Percentiles rank a stretch among this genome's conserved stretches.
Evolutionary conservation across 2,329 filamentous ascomycete genomes (phyloP).

Genomic region (Leptodontidium sp.): DNA sequence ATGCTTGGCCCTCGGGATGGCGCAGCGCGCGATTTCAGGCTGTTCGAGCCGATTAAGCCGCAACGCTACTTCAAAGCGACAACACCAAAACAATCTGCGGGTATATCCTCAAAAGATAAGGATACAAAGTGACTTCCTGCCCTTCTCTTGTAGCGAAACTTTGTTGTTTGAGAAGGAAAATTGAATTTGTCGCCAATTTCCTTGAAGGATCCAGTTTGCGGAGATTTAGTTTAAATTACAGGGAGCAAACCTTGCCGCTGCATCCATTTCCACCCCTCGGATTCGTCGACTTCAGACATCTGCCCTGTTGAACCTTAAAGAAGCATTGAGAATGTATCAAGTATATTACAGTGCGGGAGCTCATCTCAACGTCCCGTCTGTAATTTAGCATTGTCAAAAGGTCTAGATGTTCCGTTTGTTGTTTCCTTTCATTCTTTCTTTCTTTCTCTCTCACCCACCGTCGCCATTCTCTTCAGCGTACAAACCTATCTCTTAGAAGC

Average conservation of each 20-base stretch:
- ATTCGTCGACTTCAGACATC: neutral
- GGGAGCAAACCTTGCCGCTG: neutral
- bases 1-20: conserved; percentile 5
- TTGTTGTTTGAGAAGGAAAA: neutral
- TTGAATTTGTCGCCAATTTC: neutral
- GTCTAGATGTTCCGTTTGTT: conserved; percentile 19
- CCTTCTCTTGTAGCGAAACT: neutral
- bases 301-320: neutral
- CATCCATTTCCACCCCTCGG: conserved; percentile 23
- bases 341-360: conserved; percentile 23
- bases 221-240: conserved; percentile 22
- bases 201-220: conserved; percentile 1
- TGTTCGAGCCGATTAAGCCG: conserved; percentile 19
- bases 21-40: conserved; percentile 10
- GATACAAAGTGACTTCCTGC: neutral
- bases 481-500: conserved; percentile 30
- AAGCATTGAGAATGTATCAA: conserved; percentile 27
- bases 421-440: conserved; percentile 5
- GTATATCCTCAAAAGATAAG: conserved; percentile 15
- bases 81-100: conserved; percentile 18
- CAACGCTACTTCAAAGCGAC: conserved; percentile 13
- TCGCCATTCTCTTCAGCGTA: conserved; percentile 31
- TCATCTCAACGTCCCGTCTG: conserved; percentile 24
- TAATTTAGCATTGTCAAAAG: conserved; percentile 26
- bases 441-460: conserved; percentile 24